A percentile compares a stretch with the other conserved stretches of the same genome.
These are phyloP conservation scores for Spathaspora girioi DNA, from an alignment of 805 yeast genomes.

Conservation along the genomic window DNA sequence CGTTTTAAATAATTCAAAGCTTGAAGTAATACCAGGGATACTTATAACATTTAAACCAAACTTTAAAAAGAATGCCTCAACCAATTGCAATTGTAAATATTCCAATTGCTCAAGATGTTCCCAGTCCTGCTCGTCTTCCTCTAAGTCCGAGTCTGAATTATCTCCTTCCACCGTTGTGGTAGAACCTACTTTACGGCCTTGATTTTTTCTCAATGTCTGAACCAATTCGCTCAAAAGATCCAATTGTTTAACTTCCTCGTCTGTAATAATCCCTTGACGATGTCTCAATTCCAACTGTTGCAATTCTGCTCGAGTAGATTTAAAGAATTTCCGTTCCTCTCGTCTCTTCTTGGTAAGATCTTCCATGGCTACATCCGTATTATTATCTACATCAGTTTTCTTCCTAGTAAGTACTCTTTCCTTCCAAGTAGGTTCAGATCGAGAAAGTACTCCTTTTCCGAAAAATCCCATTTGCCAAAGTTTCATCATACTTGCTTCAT, in stretches of 20 bases:
- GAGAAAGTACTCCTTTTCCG: constrained; percentile 85
- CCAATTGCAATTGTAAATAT: constrained; percentile 66
- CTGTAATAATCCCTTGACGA: constrained; percentile 22
- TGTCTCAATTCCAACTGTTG: constrained; percentile 49
- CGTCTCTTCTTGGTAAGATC: constrained; percentile 75
- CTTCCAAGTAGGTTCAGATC: constrained; percentile 92
- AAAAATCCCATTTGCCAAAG: constrained; percentile 88
- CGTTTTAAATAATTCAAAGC: constrained; percentile 21
- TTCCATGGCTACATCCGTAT: constrained; percentile 49
- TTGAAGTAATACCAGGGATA: constrained; percentile 18
- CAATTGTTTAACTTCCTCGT: constrained; percentile 18
- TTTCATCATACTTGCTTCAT: constrained; percentile 43
- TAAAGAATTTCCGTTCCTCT: constrained; percentile 67
- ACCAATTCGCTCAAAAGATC: constrained; percentile 14
- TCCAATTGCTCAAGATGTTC: constrained; percentile 26
- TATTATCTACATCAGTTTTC: constrained; percentile 31
- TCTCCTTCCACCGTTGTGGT: not conserved
- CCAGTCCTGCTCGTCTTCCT: constrained; percentile 15
- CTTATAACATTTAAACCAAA: constrained; percentile 52
- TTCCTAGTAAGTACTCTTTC: constrained; percentile 59
- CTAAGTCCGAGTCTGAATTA: not conserved
- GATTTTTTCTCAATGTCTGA: constrained; percentile 14
- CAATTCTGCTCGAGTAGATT: constrained; percentile 53
- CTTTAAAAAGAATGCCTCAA: constrained; percentile 69
- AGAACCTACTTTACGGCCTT: not conserved